Evolutionary conservation across 192 early-diverging fungal genomes (phyloP), one percentile per base, ranked within the genome.

Genomic region (Coemansia aciculifera): DNA sequence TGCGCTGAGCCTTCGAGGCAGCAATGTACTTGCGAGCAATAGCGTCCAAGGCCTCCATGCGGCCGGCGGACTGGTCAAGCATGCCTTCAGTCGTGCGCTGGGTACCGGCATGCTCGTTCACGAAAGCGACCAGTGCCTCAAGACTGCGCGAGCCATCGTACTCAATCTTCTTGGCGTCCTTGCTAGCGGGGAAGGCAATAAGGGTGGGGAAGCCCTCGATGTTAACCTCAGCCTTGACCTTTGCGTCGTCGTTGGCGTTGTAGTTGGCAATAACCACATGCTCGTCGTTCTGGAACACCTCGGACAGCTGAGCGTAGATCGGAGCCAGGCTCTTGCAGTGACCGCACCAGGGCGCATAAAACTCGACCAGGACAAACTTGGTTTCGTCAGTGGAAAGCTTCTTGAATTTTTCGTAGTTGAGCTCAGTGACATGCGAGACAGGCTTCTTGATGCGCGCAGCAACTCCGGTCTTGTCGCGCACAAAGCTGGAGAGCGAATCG

Each of bases 281-380:
- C 1, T 87, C 72, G 66, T 97, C 95, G 51, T 86, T 88, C 64
- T 88, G 82, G 81, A 91, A 99, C 52, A 85, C 82, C 69, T 85
- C 72, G 19, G 90, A 94, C 27, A 99, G 86, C 75, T 97, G 94
- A 59, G 95, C 95, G 62, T 94, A 98, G 36, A 88, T 93, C 13
- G 95, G 95, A 36, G 94, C 94, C 84, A 85, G 72, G 15, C 49
- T 83, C 81, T 92, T 91, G 85, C 89, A 95, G 78, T 95, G 93
- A 10, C 93, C 94, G 73, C 92, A 96, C 92, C 93, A 96, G 21
- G 90, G 90, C 19, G 95, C 96, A 81, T 90, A 96, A 78, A 97
- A 98, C 78, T 94, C 92, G 36, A 97, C 96, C 67, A 99, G 77
- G 9, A 89, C 89, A 76, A 87, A 90, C 69, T 90, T 92, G 67